Conservation (phyloP, 305 asterid species). For the Fraxinus baroniana region DNA sequence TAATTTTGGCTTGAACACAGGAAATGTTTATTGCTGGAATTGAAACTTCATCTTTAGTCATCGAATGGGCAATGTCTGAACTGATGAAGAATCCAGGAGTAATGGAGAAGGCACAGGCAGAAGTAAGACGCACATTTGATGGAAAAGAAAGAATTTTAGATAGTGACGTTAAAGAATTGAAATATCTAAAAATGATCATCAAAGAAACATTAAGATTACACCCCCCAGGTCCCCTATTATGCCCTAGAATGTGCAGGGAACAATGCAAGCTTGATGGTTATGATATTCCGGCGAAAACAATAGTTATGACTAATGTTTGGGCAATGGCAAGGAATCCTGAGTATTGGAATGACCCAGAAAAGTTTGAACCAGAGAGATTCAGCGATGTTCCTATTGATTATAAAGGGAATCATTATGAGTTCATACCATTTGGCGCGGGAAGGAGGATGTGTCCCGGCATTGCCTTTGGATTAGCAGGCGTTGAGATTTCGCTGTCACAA, state of each 20-base stretch:
- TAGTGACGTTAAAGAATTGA: slow-evolving; percentile 24
- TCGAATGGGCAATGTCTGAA: slow-evolving; percentile 52
- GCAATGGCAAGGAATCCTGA: slow-evolving; percentile 38
- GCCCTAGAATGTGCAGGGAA: slow-evolving; percentile 35
- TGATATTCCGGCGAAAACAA: slow-evolving; percentile 28
- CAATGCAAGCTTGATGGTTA: slow-evolving; percentile 31
- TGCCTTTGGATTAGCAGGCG: slow-evolving; percentile 30
- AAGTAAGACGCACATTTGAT: slow-evolving; percentile 28
- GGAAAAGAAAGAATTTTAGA: slow-evolving; percentile 25
- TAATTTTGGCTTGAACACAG: slow-evolving; percentile 11
- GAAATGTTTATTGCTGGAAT: slow-evolving; percentile 40
- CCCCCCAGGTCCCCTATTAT: slow-evolving; percentile 38
- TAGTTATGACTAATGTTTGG: slow-evolving; percentile 40
- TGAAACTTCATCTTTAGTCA: slow-evolving; percentile 32
- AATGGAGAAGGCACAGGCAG: slow-evolving; percentile 34
- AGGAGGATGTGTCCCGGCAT: slow-evolving; percentile 49
- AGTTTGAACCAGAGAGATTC: slow-evolving; percentile 43
- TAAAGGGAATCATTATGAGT: slow-evolving; percentile 35
- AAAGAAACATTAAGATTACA: slow-evolving; percentile 44
- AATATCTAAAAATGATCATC: slow-evolving; percentile 40
- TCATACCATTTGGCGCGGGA: slow-evolving; percentile 46
- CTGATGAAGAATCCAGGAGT: slow-evolving; percentile 40
- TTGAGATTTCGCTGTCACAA: slow-evolving; percentile 37
- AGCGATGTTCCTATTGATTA: slow-evolving; percentile 21
- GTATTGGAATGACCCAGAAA: slow-evolving; percentile 36